Evolutionary conservation across 306 rosid species (phyloP), one percentile per base, ranked within the genome.

Genomic region (Cucurbita moschata): DNA sequence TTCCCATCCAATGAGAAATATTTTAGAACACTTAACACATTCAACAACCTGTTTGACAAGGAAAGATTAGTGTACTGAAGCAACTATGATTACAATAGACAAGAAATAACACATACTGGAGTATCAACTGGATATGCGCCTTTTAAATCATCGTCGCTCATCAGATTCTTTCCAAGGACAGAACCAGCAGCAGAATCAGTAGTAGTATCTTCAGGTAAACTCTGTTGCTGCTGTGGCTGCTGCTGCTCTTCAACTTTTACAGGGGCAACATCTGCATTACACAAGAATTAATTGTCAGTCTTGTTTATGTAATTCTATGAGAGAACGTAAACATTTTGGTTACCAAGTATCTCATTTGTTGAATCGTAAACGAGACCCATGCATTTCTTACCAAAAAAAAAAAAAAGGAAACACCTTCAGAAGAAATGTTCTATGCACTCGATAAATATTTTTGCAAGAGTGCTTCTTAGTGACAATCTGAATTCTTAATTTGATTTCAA

Each of bases 81-180:
- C 35, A 30, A 30, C 35, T 30, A 30, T 30, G 35, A 61, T 14
- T 14, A 61, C 15, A 38, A 64, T 77, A 43, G 38, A 65, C 39
- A 53, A 64, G 77, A 79, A 79, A 77, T 57, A 55, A 59, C 59
- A 60, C 87, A 62, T 90, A 94, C 98, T 15, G 87, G 77, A 80
- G 91, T 77, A 82, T 90, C 97, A 21, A 78, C 66, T 40, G 82
- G 60, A 86, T 83, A 84, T 40, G 94, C 35, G 81, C 86, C 83
- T 82, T 86, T 90, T 86, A 89, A 75, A 79, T 94, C 97, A 83
- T 94, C 98, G 68, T 90, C 97, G 30, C 77, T 87, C 81, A 84
- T 72, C 74, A 85, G 87, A 86, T 79, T 94, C 85, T 90, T 94
- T 78, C 84, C 87, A 15, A 86, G 76, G 77, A 89, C 95, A 81